Base-by-base conservation (phyloP, 164 flowering plant species). In the Liquidambar formosana region DNA sequence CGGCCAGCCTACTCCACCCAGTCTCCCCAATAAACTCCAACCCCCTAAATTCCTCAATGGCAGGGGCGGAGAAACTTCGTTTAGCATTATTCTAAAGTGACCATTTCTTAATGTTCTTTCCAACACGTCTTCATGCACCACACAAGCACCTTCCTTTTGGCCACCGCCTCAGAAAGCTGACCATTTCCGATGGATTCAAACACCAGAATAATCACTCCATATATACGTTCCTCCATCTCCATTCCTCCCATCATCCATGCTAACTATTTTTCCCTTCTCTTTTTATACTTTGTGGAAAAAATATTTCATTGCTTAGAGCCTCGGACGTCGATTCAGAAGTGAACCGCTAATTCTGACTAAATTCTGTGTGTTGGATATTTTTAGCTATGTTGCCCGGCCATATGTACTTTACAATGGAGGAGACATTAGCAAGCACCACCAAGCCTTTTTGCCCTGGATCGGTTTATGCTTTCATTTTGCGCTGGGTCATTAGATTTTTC, bases 401-500 rank as follows among this genome's bases (percentile, higher is more conserved):
- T 57, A 13, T 57, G 8, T 57, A 57, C 38, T 33, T 16, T 41
- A 60, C 63, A 60, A 60, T 33, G 63, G 63, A 27, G 45, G n/a
- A 59, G 9, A 26, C 43, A 33, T 0, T 44, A 2, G 6, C 6
- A 33, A 33, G 6, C 41, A 33, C 41, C 41, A 2, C 41, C 41
- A 2, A 19, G n/a, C 28, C 19, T 14, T n/a, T 10, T 10, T 21
- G 8, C n/a, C 67, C 62, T n/a, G 71, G 22, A 19, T 52, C 58
- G 3, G 28, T 66, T 46, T 47, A 43, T 54, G 12, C 46, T 5
- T 66, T 54, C n/a, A 46, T 73, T 25, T n/a, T 53, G 3, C 44
- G 33, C 2, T 67, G 75, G 69, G 46, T 54, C 41, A 56, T 48
- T 18, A 26, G 8, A 9, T 73, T 73, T 15, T 52, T 68, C 43